Base-by-base conservation (phyloP, 148 eudicot species). In the Gaultheria prostrata region DNA sequence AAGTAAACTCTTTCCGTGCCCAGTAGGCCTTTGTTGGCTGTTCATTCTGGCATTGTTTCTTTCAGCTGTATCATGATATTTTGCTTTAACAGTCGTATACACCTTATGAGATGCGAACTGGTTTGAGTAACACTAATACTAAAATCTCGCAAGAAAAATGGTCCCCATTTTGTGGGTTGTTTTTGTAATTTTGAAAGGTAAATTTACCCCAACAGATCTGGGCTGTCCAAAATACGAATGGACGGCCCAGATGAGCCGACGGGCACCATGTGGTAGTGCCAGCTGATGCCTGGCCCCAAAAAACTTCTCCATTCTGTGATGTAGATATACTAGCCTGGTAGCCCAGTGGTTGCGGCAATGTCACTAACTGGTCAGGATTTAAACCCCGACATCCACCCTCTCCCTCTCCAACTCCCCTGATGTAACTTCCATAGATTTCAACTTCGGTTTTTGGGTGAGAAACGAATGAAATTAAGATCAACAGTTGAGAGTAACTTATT, bases 1-100 rank as follows among this genome's bases (percentile, higher is more conserved):
- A 57, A 18, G 8, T 43, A 59, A 2, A 33, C 46, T 1, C 46
- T 54, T 73, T 43, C 13, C 9, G 24, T 26, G 15, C 18, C 49
- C 35, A 24, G 57, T 49, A 56, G 70, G 82, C 35, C 75, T 65
- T 46, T 45, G 56, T 24, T 80, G 57, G 48, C 56, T 80, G 39
- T 65, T 51, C 56, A 14, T 80, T 63, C 54, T 48, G 74, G 56
- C 39, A 26, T 46, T 65, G 75, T 28, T 63, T 72, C 21, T 13
- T 39, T 39, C 13, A 2, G 48, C 11, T 43, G 39, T 80, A 45
- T 43, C 13, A 45, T 26, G 43, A 80, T 80, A 46, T 6, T 43
- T 24, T 17, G 39, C 54, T 13, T 46, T n/a, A 3, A 45, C 65
- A 8, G 24, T 21, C 65, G 65, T 59, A 59, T 59, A 59, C 26